Conservation (phyloP, 2,329 filamentous ascomycete genomes). For the Calonectria fujianensis region DNA sequence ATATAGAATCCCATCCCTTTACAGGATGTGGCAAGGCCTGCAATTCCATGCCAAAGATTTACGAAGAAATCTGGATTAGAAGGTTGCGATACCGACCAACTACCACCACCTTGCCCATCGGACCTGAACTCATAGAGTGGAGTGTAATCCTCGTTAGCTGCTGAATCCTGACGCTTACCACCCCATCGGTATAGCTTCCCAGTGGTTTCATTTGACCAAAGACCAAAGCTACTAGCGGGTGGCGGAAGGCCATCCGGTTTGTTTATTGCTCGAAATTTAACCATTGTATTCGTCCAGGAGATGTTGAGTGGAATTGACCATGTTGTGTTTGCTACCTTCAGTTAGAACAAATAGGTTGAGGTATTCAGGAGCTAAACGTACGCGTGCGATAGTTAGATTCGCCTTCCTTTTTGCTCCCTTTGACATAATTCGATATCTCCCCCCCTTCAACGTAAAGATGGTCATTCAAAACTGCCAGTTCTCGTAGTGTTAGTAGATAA, state of each 20-base stretch:
- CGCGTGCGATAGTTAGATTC: not conserved
- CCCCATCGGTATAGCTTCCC: slow-evolving; percentile 17
- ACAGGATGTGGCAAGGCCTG: not conserved
- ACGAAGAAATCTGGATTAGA: not conserved
- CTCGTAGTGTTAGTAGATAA: not conserved
- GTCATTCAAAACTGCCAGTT: not conserved
- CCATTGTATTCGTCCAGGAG: slow-evolving; percentile 1
- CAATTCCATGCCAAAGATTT: not conserved
- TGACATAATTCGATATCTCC: not conserved
- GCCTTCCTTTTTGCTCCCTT: not conserved
- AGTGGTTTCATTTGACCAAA: slow-evolving; percentile 10
- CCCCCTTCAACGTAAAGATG: slow-evolving; percentile 11
- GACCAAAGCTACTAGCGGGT: not conserved
- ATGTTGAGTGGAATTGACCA: not conserved
- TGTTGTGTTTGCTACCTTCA: not conserved
- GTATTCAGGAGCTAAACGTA: not conserved
- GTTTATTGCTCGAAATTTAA: not conserved
- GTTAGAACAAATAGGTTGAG: not conserved
- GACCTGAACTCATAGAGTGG: slow-evolving; percentile 1
- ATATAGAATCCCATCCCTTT: slow-evolving; percentile 1
- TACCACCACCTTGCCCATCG: not conserved
- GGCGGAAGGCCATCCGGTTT: not conserved
- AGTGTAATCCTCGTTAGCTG: not conserved
- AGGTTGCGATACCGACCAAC: not conserved
- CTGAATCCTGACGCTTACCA: not conserved